Evolutionary conservation across 305 asterid genomes (phyloP).

Genomic region (Fraxinus greggii): DNA sequence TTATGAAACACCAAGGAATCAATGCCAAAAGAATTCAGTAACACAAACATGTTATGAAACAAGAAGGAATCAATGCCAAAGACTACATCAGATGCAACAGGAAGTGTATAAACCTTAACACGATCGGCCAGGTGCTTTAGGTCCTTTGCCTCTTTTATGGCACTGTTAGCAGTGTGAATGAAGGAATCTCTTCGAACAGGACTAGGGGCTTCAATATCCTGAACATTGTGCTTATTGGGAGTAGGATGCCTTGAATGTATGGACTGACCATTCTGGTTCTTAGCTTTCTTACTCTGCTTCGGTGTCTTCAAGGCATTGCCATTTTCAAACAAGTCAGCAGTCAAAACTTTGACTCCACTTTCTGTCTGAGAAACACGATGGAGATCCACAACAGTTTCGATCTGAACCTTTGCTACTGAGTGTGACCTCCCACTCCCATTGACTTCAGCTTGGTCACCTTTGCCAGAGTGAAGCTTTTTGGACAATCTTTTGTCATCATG

Average conservation of each 20-base stretch:
- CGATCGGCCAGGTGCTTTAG: conserved; percentile 97
- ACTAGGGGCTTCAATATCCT: conserved; percentile 66
- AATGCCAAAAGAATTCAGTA: conserved; percentile 47
- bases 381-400: conserved; percentile 39
- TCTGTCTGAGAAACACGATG: conserved; percentile 47
- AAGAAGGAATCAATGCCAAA: conserved; percentile 15
- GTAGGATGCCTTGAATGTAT: conserved; percentile 38
- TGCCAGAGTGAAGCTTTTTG: conserved; percentile 30
- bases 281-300: conserved; percentile 41
- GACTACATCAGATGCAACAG: conserved; percentile 21
- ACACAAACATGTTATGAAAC: conserved; percentile 30
- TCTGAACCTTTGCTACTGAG: conserved; percentile 55
- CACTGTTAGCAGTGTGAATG: conserved; percentile 74
- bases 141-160: conserved; percentile 88
- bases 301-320: conserved; percentile 38
- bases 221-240: conserved; percentile 49
- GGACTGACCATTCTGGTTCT: conserved; percentile 37
- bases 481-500: conserved; percentile 51
- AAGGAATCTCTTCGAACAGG: conserved; percentile 78
- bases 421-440: conserved; percentile 55
- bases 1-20: conserved; percentile 24
- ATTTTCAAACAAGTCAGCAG: conserved; percentile 36
- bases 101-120: conserved; percentile 48
- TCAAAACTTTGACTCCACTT: conserved; percentile 38
- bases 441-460: conserved; percentile 40